Evolutionary conservation across 441 rosid genomes (phyloP).

Genomic region (Adansonia gregorii): DNA sequence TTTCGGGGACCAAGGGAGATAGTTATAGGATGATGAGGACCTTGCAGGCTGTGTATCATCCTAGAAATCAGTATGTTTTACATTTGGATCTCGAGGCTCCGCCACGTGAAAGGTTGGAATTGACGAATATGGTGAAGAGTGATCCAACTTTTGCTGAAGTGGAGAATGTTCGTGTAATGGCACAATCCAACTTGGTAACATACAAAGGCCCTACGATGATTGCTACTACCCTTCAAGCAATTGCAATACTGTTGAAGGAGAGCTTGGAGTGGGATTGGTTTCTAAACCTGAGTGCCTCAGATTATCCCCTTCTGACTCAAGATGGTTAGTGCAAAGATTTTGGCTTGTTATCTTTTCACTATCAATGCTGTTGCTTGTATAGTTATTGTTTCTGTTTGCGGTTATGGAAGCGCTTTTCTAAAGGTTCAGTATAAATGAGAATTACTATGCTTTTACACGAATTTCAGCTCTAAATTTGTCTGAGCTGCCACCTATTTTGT

Average conservation of each 20-base stretch:
- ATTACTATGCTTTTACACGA: background rate
- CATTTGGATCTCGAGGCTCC: slow-evolving; percentile 98
- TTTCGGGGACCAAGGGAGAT: slow-evolving; percentile 95
- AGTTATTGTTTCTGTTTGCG: background rate
- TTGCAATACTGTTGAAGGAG: slow-evolving; percentile 80
- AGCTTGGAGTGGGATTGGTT: slow-evolving; percentile 97
- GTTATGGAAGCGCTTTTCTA: background rate
- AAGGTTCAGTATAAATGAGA: slow-evolving; percentile 3
- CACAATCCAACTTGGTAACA: slow-evolving; percentile 87
- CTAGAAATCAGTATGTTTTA: slow-evolving; percentile 90
- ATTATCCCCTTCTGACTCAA: slow-evolving; percentile 92
- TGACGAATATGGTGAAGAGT: slow-evolving; percentile 65
- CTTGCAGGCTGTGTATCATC: slow-evolving; percentile 94
- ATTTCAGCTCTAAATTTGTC: slow-evolving; percentile 7
- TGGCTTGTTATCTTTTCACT: background rate
- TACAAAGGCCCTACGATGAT: slow-evolving; percentile 96
- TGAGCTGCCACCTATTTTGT: background rate
- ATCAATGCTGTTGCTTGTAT: background rate
- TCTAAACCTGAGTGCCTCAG: slow-evolving; percentile 92
- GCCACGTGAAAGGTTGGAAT: slow-evolving; percentile 80
- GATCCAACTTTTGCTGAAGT: slow-evolving; percentile 71
- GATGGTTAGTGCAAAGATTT: slow-evolving; percentile 64
- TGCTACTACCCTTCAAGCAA: slow-evolving; percentile 91
- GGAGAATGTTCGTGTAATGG: slow-evolving; percentile 92
- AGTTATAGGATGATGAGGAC: slow-evolving; percentile 93